Evolutionary conservation across 2,329 filamentous ascomycete genomes (phyloP), one percentile per base, ranked within the genome.

Genomic region (Coniella lustricola): DNA sequence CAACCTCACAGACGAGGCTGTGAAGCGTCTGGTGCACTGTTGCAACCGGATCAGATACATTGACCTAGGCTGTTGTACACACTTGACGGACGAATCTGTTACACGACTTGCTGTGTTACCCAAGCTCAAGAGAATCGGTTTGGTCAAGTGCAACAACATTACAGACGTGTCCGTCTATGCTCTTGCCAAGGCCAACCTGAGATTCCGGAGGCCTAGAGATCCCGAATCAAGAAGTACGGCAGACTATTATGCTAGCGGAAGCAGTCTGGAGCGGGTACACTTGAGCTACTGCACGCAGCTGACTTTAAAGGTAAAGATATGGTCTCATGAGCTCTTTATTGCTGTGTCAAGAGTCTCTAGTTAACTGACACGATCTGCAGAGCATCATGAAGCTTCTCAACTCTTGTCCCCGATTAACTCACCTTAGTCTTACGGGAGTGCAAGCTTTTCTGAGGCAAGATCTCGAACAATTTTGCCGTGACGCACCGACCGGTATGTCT

Each of bases 31-130:
- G 29, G 89, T 96, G 34, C 83, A 85, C 56, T 75, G 74, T 46
- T 98, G 93, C 73, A 97, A 91, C 60, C 82, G 93, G 20, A 97
- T 98, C 56, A 81, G 93, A 48, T 98, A 98, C 64, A 98, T 98
- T 55, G 93, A 98, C 63, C 72, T 98, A 37, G 93, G 93, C n/a
- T 97, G 93, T 69, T 98, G 93, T 67, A 80, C 79, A 13, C 84
- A 88, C 57, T 72, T 98, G 52, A 97, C 93, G 0, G 93, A 98
- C 59, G 75, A 77, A 10, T 96, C 90, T 18, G 85, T 98, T 14
- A 85, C 79, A 54, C 84, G 88, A 55, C 74, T 98, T 33, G 90
- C 93, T 4, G 81, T 81, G 13, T 76, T 98, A 5, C 93, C 93
- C 3, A 98, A 98, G 66, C 73, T 98, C 46, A 90, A 95, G 71